phyloP scores from a whole-genome alignment of 805 yeast species.

The Geotrichum ghanense region DNA sequence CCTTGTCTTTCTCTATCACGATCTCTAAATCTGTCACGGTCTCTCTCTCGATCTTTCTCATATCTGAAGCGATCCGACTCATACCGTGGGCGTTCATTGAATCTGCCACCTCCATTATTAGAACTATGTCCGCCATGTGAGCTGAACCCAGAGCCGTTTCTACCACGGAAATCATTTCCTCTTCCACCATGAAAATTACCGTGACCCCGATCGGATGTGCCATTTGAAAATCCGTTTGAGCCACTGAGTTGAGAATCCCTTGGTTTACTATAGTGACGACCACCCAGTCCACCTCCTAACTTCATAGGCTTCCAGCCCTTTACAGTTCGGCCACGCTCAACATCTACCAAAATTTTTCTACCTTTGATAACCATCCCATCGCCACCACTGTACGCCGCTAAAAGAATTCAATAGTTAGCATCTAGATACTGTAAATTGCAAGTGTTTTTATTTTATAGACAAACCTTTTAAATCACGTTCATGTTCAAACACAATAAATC shows the following conservation, averaged over 20 bases:
- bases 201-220: slow-evolving; percentile 7
- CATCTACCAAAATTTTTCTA: slow-evolving; percentile 36
- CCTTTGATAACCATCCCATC: slow-evolving; percentile 42
- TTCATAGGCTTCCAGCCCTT: slow-evolving; percentile 29
- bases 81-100: slow-evolving; percentile 10
- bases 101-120: slow-evolving; percentile 3
- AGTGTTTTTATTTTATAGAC: background rate
- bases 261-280: slow-evolving; percentile 47
- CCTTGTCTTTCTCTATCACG: slow-evolving; percentile 7
- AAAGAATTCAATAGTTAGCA: background rate
- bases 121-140: slow-evolving; percentile 1
- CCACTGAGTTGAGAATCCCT: slow-evolving; percentile 8
- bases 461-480: slow-evolving; percentile 41
- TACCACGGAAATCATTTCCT: slow-evolving; percentile 9
- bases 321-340: slow-evolving; percentile 29
- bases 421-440: background rate
- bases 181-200: slow-evolving; percentile 10
- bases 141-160: too few species aligned
- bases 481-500: slow-evolving; percentile 58
- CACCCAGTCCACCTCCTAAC: slow-evolving; percentile 91
- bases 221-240: slow-evolving; percentile 8
- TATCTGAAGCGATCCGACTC: background rate
- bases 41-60: background rate
- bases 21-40: background rate
- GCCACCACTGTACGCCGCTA: slow-evolving; percentile 45